These are phyloP conservation scores for Cladosporium halotolerans DNA, from an alignment of 2,329 filamentous ascomycete genomes.

Conservation along the genomic window DNA sequence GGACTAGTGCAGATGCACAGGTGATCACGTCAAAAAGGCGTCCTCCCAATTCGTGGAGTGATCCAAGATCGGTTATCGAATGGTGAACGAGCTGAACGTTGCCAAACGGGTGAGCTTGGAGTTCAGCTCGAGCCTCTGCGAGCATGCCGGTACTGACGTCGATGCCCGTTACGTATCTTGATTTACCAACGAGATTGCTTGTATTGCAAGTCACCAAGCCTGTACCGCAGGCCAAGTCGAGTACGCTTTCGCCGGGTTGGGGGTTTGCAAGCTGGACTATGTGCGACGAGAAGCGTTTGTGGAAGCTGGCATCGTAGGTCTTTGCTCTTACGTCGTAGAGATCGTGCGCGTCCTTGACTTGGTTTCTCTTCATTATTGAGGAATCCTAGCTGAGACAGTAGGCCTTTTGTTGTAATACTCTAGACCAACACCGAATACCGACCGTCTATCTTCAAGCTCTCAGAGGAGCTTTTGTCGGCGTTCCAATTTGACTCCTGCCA, in stretches of 20 bases:
- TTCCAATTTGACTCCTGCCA: no score
- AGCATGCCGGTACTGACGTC: conserved; percentile 40
- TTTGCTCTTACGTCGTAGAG: conserved; percentile 30
- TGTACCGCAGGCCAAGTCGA: conserved; percentile 43
- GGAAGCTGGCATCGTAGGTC: conserved; percentile 38
- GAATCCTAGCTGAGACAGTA: no score
- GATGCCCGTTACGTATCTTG: conserved; percentile 35
- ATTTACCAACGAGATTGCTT: conserved; percentile 33
- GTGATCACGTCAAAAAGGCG: conserved; percentile 31
- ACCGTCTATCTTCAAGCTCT: no score
- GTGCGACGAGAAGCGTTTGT: conserved; percentile 34
- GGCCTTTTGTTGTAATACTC: no score
- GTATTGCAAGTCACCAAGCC: conserved; percentile 38
- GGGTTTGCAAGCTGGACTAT: conserved; percentile 28
- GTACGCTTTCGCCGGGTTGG: conserved; percentile 33
- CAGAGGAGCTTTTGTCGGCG: no score
- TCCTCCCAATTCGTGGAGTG: conserved; percentile 13
- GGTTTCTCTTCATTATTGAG: not conserved
- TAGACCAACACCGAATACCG: no score
- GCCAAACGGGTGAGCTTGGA: conserved; percentile 22
- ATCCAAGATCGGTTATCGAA: conserved; percentile 33
- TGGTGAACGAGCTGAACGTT: conserved; percentile 33
- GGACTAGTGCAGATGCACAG: conserved; percentile 35
- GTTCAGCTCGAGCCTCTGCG: conserved; percentile 29
- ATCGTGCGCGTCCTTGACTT: conserved; percentile 15